These are phyloP conservation scores for Alternaria angustiovoidea DNA, from an alignment of 2,329 filamentous ascomycete species.

Conservation along the genomic window DNA sequence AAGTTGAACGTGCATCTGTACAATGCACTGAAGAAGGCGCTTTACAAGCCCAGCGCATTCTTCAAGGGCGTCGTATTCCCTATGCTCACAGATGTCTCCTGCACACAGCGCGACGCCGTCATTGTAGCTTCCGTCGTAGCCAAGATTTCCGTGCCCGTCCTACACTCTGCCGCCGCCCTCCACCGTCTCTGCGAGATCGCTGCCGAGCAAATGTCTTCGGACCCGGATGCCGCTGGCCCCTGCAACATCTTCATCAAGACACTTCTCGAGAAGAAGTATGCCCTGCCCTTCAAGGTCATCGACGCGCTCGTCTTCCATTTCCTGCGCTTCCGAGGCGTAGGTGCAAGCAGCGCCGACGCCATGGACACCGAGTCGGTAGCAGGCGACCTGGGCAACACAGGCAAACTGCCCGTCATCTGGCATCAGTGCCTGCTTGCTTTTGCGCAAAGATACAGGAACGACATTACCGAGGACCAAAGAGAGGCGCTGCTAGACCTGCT, in stretches of 20 bases:
- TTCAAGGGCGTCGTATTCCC: conserved; percentile 98
- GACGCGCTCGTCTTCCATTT: conserved; percentile 98
- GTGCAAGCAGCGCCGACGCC: conserved; percentile 66
- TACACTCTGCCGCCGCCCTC: conserved; percentile 90
- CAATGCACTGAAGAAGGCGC: conserved; percentile 87
- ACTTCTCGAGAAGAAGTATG: conserved; percentile 95
- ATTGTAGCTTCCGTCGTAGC: conserved; percentile 89
- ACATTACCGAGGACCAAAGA: conserved; percentile 93
- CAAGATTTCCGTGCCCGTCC: conserved; percentile 84
- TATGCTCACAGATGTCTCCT: conserved; percentile 82
- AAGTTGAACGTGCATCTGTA: conserved; percentile 97
- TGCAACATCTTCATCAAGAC: conserved; percentile 96
- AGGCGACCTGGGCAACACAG: conserved; percentile 56
- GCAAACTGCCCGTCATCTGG: conserved; percentile 89
- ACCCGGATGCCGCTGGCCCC: conserved; percentile 86
- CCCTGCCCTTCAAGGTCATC: conserved; percentile 91
- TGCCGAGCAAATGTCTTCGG: conserved; percentile 83
- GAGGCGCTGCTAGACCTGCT: conserved; percentile 90
- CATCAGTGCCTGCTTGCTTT: conserved; percentile 93
- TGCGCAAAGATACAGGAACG: conserved; percentile 92
- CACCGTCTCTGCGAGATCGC: conserved; percentile 94
- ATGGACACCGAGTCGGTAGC: conserved; percentile 55
- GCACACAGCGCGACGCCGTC: conserved; percentile 88
- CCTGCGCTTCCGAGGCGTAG: conserved; percentile 80
- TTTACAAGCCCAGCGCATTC: conserved; percentile 94